These are phyloP conservation scores for Paragyromitra xinjiangensis DNA, from an alignment of 495 filamentous ascomycete species.

Conservation along the genomic window DNA sequence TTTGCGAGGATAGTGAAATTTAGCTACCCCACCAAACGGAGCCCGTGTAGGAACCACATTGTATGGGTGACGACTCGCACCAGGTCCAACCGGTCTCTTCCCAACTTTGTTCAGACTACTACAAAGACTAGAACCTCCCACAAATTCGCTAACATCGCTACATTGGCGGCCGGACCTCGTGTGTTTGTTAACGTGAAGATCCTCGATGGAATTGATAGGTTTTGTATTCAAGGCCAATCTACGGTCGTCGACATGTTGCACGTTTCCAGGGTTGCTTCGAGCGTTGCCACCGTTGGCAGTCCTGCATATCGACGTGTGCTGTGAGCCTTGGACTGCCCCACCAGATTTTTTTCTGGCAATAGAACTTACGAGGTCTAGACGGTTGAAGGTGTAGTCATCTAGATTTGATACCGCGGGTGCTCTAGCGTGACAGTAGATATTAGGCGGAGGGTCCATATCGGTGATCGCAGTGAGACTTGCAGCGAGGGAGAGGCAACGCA, in stretches of 20 bases:
- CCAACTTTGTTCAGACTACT: background rate
- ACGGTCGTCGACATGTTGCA: background rate
- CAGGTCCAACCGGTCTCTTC: background rate
- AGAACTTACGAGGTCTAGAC: background rate
- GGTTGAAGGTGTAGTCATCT: background rate
- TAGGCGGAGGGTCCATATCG: background rate
- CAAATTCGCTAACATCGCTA: background rate
- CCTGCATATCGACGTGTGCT: background rate
- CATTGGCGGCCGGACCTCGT: background rate
- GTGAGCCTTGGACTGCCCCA: background rate
- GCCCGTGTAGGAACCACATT: background rate
- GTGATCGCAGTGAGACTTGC: background rate
- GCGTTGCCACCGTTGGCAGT: background rate
- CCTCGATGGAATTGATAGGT: background rate
- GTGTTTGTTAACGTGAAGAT: background rate
- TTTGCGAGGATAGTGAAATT: background rate
- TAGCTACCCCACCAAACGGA: background rate
- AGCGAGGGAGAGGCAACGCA: background rate
- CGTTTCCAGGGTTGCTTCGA: background rate
- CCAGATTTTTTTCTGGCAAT: background rate
- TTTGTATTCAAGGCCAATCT: background rate
- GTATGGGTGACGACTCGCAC: background rate
- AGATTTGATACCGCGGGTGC: background rate
- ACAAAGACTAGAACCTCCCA: background rate
- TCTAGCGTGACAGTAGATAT: background rate